Base-by-base conservation (phyloP, 1,284 basidiomycete species). In the Cryptococcus wingfieldii region DNA sequence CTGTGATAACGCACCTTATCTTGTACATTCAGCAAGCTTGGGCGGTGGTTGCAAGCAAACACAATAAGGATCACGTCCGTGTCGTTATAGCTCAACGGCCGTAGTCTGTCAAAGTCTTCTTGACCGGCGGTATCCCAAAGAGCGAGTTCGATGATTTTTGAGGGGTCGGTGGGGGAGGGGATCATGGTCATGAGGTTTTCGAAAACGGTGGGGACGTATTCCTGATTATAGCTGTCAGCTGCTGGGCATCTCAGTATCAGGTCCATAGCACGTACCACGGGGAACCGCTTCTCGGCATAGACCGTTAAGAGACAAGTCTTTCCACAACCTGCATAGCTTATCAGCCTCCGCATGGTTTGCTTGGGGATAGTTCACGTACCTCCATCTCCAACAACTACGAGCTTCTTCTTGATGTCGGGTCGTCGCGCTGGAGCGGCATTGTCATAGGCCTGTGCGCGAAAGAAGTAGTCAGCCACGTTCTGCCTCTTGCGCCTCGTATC, bases 111-210 rank as follows among this genome's bases (percentile, higher is more conserved):
- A 77, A 97, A 98, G 79, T 98, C 94, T 79, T 98, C 94, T 77
- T 98, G 94, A 18, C 95, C 94, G 5, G 94, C 95, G 1, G 95
- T 98, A 78, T 98, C 94, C 94, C 94, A 98, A 37, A 98, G 81
- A 5, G 94, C 93, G 38, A 98, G 83, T 76, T 98, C 94, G 66
- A 98, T 86, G 47, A 86, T 81, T 78, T 95, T 96, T 54, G 88
- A 86, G 4, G 75, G 69, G 43, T 97, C 92, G 66, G 87, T 89
- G 6, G 76, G 76, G 10, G 70, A 67, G 43, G 86, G 82, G 50
- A 96, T 87, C 67, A 89, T 85, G 10, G 94, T 95, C 55, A 97
- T 89, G 70, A 93, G 89, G 83, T 94, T 97, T 78, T 98, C 95
- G 74, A 98, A 98, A 8, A 98, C 94, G 19, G 94, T 98, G 25